phyloP scores from a whole-genome alignment of 1,284 basidiomycete species.

The Trichosporon asahii region DNA sequence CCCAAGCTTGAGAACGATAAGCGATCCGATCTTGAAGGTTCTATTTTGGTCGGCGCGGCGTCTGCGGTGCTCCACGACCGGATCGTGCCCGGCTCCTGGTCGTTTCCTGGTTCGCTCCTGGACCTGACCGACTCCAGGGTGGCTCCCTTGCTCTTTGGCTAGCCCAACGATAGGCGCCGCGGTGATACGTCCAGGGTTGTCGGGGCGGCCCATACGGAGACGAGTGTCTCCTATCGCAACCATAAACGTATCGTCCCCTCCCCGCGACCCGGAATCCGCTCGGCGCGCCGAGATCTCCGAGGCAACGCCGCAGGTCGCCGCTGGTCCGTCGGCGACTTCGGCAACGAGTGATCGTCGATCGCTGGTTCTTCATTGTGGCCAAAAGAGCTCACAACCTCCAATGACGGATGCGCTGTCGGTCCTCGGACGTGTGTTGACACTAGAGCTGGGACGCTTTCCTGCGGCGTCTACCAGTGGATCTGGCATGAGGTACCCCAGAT shows the following conservation, averaged over 20 bases:
- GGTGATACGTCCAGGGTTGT: not conserved
- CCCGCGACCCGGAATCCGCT: not conserved
- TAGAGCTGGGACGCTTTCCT: no score
- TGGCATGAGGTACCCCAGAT: no score
- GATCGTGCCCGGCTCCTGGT: not conserved
- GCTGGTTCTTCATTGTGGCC: no score
- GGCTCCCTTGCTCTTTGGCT: no score
- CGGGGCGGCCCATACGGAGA: not conserved
- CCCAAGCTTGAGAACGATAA: no score
- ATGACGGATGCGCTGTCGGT: no score
- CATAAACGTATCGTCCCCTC: not conserved
- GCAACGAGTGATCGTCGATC: not conserved
- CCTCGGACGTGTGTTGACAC: no score
- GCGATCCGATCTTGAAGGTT: no score
- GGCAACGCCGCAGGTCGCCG: not conserved
- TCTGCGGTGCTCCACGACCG: not conserved
- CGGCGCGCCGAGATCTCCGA: not conserved
- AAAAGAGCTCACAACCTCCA: no score
- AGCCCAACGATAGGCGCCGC: not conserved
- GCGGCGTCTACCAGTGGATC: no score
- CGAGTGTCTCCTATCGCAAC: not conserved
- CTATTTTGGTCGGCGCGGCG: not conserved
- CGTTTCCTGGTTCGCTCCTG: no score
- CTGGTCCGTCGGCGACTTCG: not conserved
- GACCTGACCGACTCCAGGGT: no score